Percentiles rank a stretch among this genome's conserved stretches.
Conservation (phyloP, 257 asterid species). For the Verbena officinalis region DNA sequence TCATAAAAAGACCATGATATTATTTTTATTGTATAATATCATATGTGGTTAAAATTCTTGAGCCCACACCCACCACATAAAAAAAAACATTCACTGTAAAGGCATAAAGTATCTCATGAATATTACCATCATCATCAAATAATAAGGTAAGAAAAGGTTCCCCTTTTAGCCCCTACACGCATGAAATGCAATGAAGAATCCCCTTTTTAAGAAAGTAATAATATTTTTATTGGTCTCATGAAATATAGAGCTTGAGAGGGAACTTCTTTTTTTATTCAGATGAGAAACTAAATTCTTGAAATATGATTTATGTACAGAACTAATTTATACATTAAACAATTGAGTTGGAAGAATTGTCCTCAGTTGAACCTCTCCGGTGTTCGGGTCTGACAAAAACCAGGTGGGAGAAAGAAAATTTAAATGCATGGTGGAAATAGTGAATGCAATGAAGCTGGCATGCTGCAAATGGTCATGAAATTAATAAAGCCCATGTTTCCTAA, state of each 20-base stretch:
- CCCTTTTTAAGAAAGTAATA: neutral
- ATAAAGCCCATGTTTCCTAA: conserved; percentile 11
- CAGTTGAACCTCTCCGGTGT: too few relatives aligned
- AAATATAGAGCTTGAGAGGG: neutral
- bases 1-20: too few relatives aligned
- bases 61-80: neutral
- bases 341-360: too few relatives aligned
- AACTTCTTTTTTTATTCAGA: conserved; percentile 5
- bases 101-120: conserved; percentile 3
- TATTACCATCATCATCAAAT: neutral
- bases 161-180: conserved; percentile 3
- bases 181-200: neutral
- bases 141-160: neutral
- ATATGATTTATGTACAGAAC: conserved; percentile 33
- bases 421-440: neutral
- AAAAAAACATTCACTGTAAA: conserved; percentile 9
- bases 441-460: conserved; percentile 13
- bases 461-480: neutral
- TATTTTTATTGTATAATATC: too few relatives aligned
- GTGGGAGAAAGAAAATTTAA: too few relatives aligned
- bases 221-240: neutral
- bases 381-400: too few relatives aligned
- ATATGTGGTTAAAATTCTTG: neutral
- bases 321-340: too few relatives aligned
- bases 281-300: too few relatives aligned